Conservation (phyloP, 208 protist species). For the Endotrypanum monterogeii region DNA sequence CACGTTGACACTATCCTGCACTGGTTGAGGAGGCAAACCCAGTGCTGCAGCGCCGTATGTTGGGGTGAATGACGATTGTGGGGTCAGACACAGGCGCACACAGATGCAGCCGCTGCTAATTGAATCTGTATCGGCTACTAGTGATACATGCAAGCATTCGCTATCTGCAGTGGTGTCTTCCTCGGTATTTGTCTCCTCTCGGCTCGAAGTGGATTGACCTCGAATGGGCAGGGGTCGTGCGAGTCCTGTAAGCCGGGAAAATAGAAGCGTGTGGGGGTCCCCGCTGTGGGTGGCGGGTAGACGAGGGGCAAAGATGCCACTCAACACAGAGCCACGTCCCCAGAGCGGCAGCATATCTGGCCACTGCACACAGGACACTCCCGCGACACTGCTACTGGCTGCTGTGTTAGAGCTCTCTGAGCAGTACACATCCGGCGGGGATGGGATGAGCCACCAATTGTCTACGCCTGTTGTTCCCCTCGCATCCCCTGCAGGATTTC, state of each 20-base stretch:
- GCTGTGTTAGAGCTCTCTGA: neutral
- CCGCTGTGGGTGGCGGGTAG: slow-evolving; percentile 20
- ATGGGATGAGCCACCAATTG: slow-evolving; percentile 14
- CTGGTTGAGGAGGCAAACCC: neutral
- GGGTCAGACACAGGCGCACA: slow-evolving; percentile 27
- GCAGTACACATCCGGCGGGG: neutral
- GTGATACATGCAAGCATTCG: slow-evolving; percentile 13
- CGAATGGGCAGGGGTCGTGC: slow-evolving; percentile 18
- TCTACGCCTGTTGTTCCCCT: no score
- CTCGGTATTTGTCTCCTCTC: neutral
- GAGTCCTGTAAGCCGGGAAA: slow-evolving; percentile 35
- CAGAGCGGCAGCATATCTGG: slow-evolving; percentile 28
- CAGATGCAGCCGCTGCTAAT: slow-evolving; percentile 29
- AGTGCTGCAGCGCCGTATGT: neutral
- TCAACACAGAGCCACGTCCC: slow-evolving; percentile 12
- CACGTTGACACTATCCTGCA: slow-evolving; percentile 28
- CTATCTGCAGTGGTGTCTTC: neutral
- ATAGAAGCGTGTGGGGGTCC: slow-evolving; percentile 27
- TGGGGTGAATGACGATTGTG: neutral
- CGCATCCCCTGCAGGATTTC: neutral
- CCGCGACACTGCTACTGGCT: neutral
- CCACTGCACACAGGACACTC: slow-evolving; percentile 13
- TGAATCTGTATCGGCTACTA: slow-evolving; percentile 37
- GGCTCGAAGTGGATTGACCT: neutral
- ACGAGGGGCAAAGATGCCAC: slow-evolving; percentile 14